A percentile compares a stretch with the other conserved stretches of the same genome.
Evolutionary conservation across 164 flowering plant genomes (phyloP).

Genomic region (Stephania japonica): DNA sequence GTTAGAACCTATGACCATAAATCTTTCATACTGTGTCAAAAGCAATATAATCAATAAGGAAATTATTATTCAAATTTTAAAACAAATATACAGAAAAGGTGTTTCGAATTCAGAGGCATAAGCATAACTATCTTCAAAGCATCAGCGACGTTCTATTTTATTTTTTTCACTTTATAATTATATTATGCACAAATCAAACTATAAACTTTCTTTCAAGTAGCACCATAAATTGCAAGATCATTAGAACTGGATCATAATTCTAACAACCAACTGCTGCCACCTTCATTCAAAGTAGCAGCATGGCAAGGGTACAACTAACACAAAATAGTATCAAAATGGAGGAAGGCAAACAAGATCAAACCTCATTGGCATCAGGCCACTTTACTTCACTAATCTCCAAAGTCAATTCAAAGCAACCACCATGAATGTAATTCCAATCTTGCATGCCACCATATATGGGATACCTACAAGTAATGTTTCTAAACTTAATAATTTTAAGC

Average conservation of each 20-base stretch:
- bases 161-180: background rate
- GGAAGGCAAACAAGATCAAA: constrained; percentile 19
- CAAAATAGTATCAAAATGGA: background rate
- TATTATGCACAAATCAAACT: background rate
- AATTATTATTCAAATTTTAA: background rate
- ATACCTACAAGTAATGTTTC: constrained; percentile 52
- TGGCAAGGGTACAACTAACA: background rate
- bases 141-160: background rate
- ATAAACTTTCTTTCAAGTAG: background rate
- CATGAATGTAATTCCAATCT: constrained; percentile 95
- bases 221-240: background rate
- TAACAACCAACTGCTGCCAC: background rate
- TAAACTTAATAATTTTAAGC: constrained; percentile 10
- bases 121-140: background rate
- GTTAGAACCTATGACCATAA: background rate
- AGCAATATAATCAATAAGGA: background rate
- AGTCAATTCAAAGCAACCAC: constrained; percentile 90
- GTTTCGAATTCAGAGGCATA: background rate
- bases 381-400: constrained; percentile 87
- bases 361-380: constrained; percentile 92
- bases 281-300: background rate
- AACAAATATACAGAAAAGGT: background rate
- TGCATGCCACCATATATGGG: constrained; percentile 99
- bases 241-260: background rate
- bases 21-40: background rate